Evolutionary conservation across 2,329 filamentous ascomycete genomes (phyloP), one percentile per base, ranked within the genome.

Genomic region (Epicoccum nigrum): DNA sequence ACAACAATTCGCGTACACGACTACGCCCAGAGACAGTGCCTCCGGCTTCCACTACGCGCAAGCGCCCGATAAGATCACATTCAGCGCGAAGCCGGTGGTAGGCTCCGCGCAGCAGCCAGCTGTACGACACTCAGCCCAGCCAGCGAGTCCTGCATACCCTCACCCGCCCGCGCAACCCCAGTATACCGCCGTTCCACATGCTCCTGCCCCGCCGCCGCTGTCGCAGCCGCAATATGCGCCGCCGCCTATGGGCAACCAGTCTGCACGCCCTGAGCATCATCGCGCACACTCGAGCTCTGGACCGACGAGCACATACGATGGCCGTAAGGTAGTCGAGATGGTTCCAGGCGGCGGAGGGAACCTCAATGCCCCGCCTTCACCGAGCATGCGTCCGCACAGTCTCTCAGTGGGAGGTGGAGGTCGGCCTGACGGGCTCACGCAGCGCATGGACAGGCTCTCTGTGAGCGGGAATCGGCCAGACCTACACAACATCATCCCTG

Each of bases 381-480:
- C 69, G 2, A 62, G 63, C 23, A 39, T 63, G 51, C 69, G 65
- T 33, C 72, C 72, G 19, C 71, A 73, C 46, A 62, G 41, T 28
- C 42, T 51, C 4, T 51, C 42, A 1, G 48, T 45, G 9, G 65
- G 69, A 15, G 56, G 59, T 43, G 62, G 65, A 7, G 54, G 53
- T 13, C 54, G 62, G n/a, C 63, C 65, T 9, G 68, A 72, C 17
- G 75, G 74, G 2, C 62, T 79, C 19, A 65, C 60, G 7, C 64
- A 65, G 28, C 72, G 75, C 30, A 77, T 79, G 76, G 72, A 77
- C 43, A 70, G 76, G 38, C 69, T 80, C 20, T 79, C 77, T 1
- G 77, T 80, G 23, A 77, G 75, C 52, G 77, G 77, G 7, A 75
- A 75, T 51, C 32, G 49, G 6, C 49, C 49, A 28, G 49, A 52